Evolutionary conservation across 768 basidiomycete species (phyloP), one percentile per base, ranked within the genome.

Genomic region (Collybia sordida): DNA sequence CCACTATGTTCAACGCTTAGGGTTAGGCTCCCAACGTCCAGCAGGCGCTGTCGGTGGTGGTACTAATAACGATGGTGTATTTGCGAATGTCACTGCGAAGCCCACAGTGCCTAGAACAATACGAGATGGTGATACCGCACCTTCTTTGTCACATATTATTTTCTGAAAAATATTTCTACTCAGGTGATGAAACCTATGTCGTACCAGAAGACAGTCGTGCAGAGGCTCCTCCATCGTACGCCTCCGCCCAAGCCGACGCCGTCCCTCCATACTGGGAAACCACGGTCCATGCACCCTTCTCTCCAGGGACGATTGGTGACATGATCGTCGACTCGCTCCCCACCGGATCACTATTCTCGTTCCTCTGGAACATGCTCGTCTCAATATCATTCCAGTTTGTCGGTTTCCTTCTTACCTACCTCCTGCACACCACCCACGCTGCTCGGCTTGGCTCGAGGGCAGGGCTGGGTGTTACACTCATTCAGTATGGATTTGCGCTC

Each of bases 181-280:
- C 53, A 89, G 89, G 85, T 25, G 87, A 90, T 51, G 80, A 81
- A 60, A 82, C 78, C n/a, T 83, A 77, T 64, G 69, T 85, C 55
- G 86, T 88, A 34, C 93, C 93, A 6, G 94, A 98, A 66, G 88
- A 93, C 43, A 69, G 82, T 6, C 81, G 88, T 58, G 83, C 87
- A 50, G 88, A 95, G 50, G 84, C 86, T 0, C 93, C 95, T 4
- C 97, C 97, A 1, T 89, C 95, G 6, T 98, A 99, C 66, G 86
- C 91, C 12, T 78, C 84, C 24, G 97, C 97, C 8, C 86, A 95
- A 63, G 85, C 90, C 14, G 97, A 99, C 67, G 85, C 93, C n/a
- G 94, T 93, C 6, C 97, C 97, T 3, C 90, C 94, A 1, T 99
- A 99, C 69, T 98, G 93, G 85, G 96, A 98, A 58, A 97, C 93